A percentile compares a stretch with the other conserved stretches of the same genome.
These are phyloP conservation scores for Lecanicillium sp. DNA, from an alignment of 2,329 filamentous ascomycete genomes.

Conservation along the genomic window DNA sequence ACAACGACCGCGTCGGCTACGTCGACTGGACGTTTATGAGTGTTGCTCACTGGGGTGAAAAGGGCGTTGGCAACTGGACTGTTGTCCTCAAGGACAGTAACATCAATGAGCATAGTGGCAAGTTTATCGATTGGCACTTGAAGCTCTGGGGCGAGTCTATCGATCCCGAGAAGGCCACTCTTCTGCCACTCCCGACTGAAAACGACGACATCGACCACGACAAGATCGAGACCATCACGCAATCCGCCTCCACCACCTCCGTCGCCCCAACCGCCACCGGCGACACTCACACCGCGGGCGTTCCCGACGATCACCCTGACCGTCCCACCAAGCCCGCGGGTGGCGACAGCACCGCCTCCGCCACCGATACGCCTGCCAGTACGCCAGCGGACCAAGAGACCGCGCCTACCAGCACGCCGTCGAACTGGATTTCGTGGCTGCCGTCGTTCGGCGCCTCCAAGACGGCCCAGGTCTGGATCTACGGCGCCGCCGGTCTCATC, in stretches of 20 bases:
- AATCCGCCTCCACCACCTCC: slow-evolving; percentile 26
- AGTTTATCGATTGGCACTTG: slow-evolving; percentile 84
- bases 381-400: slow-evolving; percentile 29
- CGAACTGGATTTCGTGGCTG: slow-evolving; percentile 77
- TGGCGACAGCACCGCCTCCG: slow-evolving; percentile 25
- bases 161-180: slow-evolving; percentile 64
- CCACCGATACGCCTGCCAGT: slow-evolving; percentile 22
- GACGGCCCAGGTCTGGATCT: slow-evolving; percentile 89
- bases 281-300: slow-evolving; percentile 38
- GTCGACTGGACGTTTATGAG: slow-evolving; percentile 99
- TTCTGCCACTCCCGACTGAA: slow-evolving; percentile 75
- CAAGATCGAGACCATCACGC: slow-evolving; percentile 49
- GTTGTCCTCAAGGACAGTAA: slow-evolving; percentile 80
- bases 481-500: slow-evolving; percentile 77
- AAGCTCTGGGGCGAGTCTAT: slow-evolving; percentile 90
- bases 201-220: slow-evolving; percentile 81
- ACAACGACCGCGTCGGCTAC: slow-evolving; percentile 65
- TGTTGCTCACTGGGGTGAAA: slow-evolving; percentile 93
- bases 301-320: slow-evolving; percentile 58
- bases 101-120: slow-evolving; percentile 70
- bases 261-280: slow-evolving; percentile 48
- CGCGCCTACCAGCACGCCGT: slow-evolving; percentile 47
- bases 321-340: slow-evolving; percentile 48
- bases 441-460: slow-evolving; percentile 86
- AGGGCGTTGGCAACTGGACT: slow-evolving; percentile 83